Evolutionary conservation across 805 yeast species (phyloP), one percentile per base, ranked within the genome.

Genomic region (Saturnispora mendoncae): DNA sequence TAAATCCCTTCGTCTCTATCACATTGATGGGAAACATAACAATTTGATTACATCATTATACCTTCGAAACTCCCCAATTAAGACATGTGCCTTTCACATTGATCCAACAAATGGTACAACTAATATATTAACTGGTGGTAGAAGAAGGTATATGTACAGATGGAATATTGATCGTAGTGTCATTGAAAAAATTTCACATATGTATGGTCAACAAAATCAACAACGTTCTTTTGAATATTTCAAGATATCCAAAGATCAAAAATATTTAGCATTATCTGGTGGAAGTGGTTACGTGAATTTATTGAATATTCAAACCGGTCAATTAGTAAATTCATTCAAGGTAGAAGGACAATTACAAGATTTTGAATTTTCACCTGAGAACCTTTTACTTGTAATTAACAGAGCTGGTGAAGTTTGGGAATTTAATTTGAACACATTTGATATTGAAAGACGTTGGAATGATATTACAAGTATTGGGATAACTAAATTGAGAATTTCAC

Each of bases 251-350:
- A 80, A 80, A 0, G 71, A 72, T 49, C 96, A 97, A 13, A 64
- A 62, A 28, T 81, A 65, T 50, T 66, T 92, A 27, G 94, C 86
- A 2, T 63, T 92, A 36, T 67, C 75, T 29, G 98, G 97, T 52
- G 77, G 78, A 46, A 76, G 80, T 42, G 99, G 99, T 26, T 90
- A 95, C 92, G 71, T 92, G 46, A 90, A 90, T 57, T 57, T 94
- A 4, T 56, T 92, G 24, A 78, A 80, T 36, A 81, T 92, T 2
- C 52, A 65, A 6, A 80, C 85, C 0, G 94, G 95, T n/a, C 87
- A 84, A 52, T 88, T 92, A 83, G 57, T 85, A 17, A 72, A 76
- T 35, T 95, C 90, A 2, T 86, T 86, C 56, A 90, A 90, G 58
- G 73, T 87, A 24, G 96, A 92, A 57, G 97, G 97, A 4, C 74